phyloP scores from a whole-genome alignment of 495 filamentous ascomycete species.

The Penicillium coffeae region DNA sequence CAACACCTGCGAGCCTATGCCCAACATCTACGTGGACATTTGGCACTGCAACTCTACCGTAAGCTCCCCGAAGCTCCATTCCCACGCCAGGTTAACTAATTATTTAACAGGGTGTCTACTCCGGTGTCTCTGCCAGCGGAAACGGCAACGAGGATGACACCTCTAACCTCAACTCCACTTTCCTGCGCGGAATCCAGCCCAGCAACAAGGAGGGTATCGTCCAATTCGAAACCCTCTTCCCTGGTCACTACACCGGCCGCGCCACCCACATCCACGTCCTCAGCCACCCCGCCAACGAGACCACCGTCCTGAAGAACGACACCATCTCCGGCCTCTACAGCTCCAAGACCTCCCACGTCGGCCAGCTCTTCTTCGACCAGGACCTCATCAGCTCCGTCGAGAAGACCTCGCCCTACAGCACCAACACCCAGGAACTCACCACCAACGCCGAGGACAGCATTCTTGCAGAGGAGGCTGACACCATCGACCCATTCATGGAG shows the following conservation, averaged over 20 bases:
- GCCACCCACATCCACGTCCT: conserved; percentile 43
- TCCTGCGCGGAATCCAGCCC: conserved; percentile 49
- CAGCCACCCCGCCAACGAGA: conserved; percentile 34
- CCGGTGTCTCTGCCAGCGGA: conserved; percentile 48
- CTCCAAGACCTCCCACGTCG: conserved; percentile 45
- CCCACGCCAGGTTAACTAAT: no score
- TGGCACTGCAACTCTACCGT: conserved; percentile 53
- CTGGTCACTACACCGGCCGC: conserved; percentile 50
- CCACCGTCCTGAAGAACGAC: conserved; percentile 24
- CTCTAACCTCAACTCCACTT: conserved; percentile 42
- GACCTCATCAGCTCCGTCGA: conserved; percentile 47
- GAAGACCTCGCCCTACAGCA: conserved; percentile 48
- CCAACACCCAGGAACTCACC: conserved; percentile 48
- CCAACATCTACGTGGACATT: conserved; percentile 55
- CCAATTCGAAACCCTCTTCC: conserved; percentile 48
- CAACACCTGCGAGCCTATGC: conserved; percentile 53
- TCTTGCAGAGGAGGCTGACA: conserved; percentile 42
- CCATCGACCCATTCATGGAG: conserved; percentile 55
- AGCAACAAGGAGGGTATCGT: conserved; percentile 47
- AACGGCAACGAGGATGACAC: conserved; percentile 43
- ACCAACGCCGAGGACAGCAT: conserved; percentile 52
- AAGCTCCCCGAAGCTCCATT: background rate
- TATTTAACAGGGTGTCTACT: conserved; percentile 50
- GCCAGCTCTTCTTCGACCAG: conserved; percentile 62
- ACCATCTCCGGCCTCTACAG: conserved; percentile 32